Percentiles rank a stretch among this genome's conserved stretches.
These are phyloP conservation scores for Phytopythium litorale DNA, from an alignment of 352 stramenopile species.

Conservation along the genomic window DNA sequence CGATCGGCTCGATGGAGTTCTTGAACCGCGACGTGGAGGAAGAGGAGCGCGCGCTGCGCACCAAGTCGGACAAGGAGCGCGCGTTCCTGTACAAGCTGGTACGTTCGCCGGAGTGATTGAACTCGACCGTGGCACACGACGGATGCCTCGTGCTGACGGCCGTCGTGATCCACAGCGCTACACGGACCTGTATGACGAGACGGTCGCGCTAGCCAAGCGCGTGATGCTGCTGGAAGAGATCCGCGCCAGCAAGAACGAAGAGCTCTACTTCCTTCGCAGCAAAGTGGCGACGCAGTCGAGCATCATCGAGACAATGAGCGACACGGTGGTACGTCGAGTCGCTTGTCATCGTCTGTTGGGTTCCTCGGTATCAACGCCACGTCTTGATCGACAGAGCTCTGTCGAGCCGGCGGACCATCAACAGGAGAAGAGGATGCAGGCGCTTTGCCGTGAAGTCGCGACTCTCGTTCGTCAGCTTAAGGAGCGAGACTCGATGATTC, in stretches of 20 bases:
- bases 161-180: slow-evolving; percentile 33
- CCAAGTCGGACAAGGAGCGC: slow-evolving; percentile 57
- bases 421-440: slow-evolving; percentile 48
- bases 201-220: slow-evolving; percentile 39
- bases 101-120: not conserved
- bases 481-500: slow-evolving; percentile 52
- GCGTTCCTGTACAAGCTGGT: slow-evolving; percentile 80
- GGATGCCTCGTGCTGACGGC: not conserved
- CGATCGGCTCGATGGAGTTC: slow-evolving; percentile 47
- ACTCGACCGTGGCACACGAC: not conserved
- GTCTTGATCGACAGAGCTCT: slow-evolving; percentile 12
- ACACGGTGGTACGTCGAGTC: slow-evolving; percentile 25
- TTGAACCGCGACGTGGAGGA: slow-evolving; percentile 56
- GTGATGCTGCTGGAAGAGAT: slow-evolving; percentile 40
- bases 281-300: slow-evolving; percentile 49
- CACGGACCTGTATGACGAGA: slow-evolving; percentile 63
- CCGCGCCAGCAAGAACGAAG: slow-evolving; percentile 28
- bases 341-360: not conserved
- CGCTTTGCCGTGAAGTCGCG: slow-evolving; percentile 54
- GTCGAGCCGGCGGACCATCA: slow-evolving; percentile 29
- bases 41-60: slow-evolving; percentile 46
- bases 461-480: slow-evolving; percentile 49
- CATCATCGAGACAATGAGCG: slow-evolving; percentile 49
- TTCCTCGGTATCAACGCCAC: not conserved
- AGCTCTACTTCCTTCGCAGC: slow-evolving; percentile 41